phyloP scores from a whole-genome alignment of 441 rosid species.

The Euphorbia corollata region DNA sequence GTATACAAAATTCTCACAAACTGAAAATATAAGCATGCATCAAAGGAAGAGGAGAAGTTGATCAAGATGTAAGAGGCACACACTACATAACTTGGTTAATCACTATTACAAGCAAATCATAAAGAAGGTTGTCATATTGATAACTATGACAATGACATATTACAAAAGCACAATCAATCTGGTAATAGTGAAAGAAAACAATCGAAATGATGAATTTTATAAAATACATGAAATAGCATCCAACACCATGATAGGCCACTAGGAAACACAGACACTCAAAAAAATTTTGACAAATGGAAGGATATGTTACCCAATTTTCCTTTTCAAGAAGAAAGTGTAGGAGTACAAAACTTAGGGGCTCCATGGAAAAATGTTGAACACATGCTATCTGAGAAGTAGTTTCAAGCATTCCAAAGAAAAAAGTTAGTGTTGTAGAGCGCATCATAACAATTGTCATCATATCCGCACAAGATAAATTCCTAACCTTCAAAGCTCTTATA shows the following conservation, averaged over 20 bases:
- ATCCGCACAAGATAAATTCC: conserved; percentile 18
- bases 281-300: background rate
- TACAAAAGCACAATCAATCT: background rate
- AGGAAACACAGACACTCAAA: background rate
- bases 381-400: conserved; percentile 66
- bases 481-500: conserved; percentile 77
- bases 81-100: background rate
- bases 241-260: background rate
- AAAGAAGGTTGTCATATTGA: background rate
- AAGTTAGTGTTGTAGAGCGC: conserved; percentile 4
- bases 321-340: conserved; percentile 42
- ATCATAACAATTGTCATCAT: background rate
- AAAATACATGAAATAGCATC: background rate
- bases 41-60: conserved; percentile 3
- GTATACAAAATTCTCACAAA: background rate
- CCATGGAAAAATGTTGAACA: conserved; percentile 65
- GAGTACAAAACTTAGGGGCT: conserved; percentile 61
- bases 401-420: conserved; percentile 13
- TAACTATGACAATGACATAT: background rate
- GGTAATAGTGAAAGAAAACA: background rate
- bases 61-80: conserved; percentile 8
- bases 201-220: background rate
- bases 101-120: background rate
- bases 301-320: conserved; percentile 42
- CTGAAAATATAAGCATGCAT: background rate